Evolutionary conservation across 306 rosid species (phyloP).

Genomic region (Luffa acutangula): DNA sequence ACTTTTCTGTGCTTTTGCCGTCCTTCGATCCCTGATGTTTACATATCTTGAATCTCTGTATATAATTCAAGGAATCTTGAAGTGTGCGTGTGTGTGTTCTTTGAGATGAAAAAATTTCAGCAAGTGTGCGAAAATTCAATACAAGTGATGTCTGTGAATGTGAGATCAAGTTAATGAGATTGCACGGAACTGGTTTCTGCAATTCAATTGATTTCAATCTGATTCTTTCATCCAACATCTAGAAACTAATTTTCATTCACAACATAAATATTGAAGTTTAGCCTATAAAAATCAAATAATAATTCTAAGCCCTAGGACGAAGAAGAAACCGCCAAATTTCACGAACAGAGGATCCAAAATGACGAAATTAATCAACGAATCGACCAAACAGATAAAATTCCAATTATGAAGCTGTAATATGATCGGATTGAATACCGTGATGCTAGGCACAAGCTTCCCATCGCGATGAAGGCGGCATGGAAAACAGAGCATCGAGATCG

Average conservation of each 20-base stretch:
- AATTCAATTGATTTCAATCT: not conserved
- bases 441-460: conserved; percentile 33
- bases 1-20: conserved; percentile 69
- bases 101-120: not conserved
- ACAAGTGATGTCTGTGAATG: not conserved
- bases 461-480: conserved; percentile 19
- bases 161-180: not conserved
- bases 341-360: not conserved
- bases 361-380: not conserved
- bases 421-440: not conserved
- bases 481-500: conserved; percentile 60
- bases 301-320: not conserved
- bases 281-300: not conserved
- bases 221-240: not conserved
- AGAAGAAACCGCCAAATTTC: not conserved
- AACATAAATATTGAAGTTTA: not conserved
- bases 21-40: conserved; percentile 17
- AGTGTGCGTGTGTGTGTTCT: not conserved
- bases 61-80: not conserved
- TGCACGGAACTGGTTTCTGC: not conserved
- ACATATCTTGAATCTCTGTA: not conserved
- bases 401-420: not conserved
- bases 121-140: not conserved
- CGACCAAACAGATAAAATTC: not conserved
- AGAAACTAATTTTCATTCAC: not conserved